Conservation (phyloP, 2,329 filamentous ascomycete genomes). For the Penicillium sp. region DNA sequence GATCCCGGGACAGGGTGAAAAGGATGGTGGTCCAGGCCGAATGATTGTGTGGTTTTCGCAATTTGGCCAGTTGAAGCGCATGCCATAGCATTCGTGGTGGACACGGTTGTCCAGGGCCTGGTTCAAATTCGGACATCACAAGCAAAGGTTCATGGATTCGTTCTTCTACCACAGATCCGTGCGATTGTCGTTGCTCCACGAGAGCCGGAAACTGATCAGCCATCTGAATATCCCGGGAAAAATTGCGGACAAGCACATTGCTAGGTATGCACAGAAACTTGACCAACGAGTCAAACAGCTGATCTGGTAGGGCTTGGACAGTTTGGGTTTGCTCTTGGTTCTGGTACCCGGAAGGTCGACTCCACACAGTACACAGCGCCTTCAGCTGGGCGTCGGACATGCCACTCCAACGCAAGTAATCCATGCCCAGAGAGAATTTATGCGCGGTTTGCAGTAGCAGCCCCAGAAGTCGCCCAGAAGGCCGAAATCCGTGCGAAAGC, state of each 20-base stretch:
- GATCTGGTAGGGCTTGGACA: constrained; percentile 23
- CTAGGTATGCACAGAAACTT: constrained; percentile 37
- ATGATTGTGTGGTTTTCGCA: constrained; percentile 25
- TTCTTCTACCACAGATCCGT: constrained; percentile 3
- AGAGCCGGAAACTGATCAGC: constrained; percentile 6
- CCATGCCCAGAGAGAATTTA: constrained; percentile 38
- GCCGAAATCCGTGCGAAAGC: constrained; percentile 40
- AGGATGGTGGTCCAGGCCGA: constrained; percentile 37
- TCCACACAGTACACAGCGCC: constrained; percentile 26
- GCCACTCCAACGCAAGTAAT: constrained; percentile 38
- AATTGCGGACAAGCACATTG: constrained; percentile 10
- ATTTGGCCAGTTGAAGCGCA: constrained; percentile 33
- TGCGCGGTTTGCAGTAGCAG: constrained; percentile 46
- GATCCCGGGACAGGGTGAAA: constrained; percentile 25
- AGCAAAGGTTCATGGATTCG: constrained; percentile 8
- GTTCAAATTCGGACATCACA: constrained; percentile 18
- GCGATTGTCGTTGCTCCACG: background rate
- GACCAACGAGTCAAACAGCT: constrained; percentile 44
- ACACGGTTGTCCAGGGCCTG: constrained; percentile 11
- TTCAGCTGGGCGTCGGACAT: constrained; percentile 31
- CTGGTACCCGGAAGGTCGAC: constrained; percentile 10
- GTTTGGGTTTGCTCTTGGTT: constrained; percentile 14
- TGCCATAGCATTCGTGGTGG: constrained; percentile 31
- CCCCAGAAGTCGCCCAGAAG: constrained; percentile 42
- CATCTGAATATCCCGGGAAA: constrained; percentile 8